Conservation (phyloP, 2,329 filamentous ascomycete species). For the Parafenestella ontariensis region DNA sequence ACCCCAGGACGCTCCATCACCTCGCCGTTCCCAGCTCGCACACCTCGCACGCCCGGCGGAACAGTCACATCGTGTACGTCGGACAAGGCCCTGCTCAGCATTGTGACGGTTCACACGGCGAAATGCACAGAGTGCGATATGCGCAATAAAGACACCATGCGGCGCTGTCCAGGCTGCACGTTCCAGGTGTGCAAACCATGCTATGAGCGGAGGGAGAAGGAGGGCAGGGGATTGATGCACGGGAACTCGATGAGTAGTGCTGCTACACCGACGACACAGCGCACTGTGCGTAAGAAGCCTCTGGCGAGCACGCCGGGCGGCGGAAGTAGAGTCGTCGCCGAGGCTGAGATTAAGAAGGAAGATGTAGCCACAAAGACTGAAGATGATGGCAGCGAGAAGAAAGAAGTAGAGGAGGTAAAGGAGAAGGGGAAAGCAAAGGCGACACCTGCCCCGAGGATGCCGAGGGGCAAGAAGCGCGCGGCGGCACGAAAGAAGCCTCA, state of each 20-base stretch:
- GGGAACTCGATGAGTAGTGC: slow-evolving; percentile 24
- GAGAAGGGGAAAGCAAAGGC: not conserved
- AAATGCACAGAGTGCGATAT: slow-evolving; percentile 47
- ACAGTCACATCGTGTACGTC: slow-evolving; percentile 17
- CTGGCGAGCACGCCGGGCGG: not conserved
- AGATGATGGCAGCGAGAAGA: not conserved
- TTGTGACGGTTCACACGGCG: slow-evolving; percentile 43
- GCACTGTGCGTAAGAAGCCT: slow-evolving; percentile 8
- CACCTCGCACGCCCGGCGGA: slow-evolving; percentile 18
- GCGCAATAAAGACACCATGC: slow-evolving; percentile 40
- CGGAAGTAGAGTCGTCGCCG: not conserved
- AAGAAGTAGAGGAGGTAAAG: not conserved
- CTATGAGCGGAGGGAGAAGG: slow-evolving; percentile 17
- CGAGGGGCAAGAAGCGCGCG: slow-evolving; percentile 8
- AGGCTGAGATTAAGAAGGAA: not conserved
- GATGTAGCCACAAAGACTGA: not conserved
- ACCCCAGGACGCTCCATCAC: slow-evolving; percentile 3
- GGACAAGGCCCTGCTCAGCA: slow-evolving; percentile 27
- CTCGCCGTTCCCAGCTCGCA: slow-evolving; percentile 3
- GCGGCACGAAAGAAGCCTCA: slow-evolving; percentile 1
- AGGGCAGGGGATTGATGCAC: slow-evolving; percentile 27
- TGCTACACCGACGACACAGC: not conserved
- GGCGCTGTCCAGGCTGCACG: slow-evolving; percentile 44
- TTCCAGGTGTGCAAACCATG: slow-evolving; percentile 44
- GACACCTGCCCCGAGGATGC: not conserved